phyloP scores from a whole-genome alignment of 306 rosid genomes.

The Carpinus fangiana region DNA sequence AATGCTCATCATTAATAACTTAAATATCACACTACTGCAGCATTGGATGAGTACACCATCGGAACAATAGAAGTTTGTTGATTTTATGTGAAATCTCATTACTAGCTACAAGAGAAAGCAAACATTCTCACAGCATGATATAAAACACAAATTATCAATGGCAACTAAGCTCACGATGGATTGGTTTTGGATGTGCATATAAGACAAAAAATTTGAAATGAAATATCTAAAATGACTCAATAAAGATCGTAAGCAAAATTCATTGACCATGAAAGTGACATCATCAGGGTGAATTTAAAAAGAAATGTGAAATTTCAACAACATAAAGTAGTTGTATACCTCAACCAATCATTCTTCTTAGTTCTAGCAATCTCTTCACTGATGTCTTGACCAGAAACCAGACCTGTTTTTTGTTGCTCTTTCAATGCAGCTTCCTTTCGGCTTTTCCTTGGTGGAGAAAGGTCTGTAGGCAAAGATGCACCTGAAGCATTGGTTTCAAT shows the following conservation, averaged over 20 bases:
- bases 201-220: not conserved
- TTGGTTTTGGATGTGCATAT: not conserved
- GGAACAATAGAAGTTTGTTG: not conserved
- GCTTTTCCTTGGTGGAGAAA: conserved; percentile 72
- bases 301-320: not conserved
- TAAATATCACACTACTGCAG: not conserved
- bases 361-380: conserved; percentile 71
- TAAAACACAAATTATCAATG: not conserved
- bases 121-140: not conserved
- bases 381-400: conserved; percentile 73
- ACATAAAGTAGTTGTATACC: conserved; percentile 43
- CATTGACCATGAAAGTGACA: not conserved
- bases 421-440: conserved; percentile 41
- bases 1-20: not conserved
- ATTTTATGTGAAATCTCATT: not conserved
- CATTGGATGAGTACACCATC: not conserved
- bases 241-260: not conserved
- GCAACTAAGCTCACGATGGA: not conserved
- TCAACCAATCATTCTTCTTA: conserved; percentile 58
- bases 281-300: conserved; percentile 1
- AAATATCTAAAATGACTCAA: not conserved
- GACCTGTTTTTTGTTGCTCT: conserved; percentile 57
- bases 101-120: not conserved
- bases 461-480: conserved; percentile 41
- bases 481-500: conserved; percentile 31